phyloP scores from a whole-genome alignment of 495 filamentous ascomycete genomes.

The Xylaria curta region DNA sequence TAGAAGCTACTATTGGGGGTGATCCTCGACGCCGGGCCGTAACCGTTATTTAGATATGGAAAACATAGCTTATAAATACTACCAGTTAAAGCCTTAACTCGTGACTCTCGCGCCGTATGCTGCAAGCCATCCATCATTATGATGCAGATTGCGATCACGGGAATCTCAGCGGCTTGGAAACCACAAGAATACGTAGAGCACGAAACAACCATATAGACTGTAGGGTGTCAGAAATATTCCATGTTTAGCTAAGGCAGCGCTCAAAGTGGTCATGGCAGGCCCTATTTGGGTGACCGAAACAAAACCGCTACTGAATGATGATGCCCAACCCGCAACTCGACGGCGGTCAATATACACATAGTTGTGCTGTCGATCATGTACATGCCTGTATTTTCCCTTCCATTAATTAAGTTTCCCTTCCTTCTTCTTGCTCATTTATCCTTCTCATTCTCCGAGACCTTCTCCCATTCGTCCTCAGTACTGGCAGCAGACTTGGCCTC shows the following conservation, averaged over 20 bases:
- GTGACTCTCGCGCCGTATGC: not conserved
- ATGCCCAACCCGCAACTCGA: slow-evolving; percentile 25
- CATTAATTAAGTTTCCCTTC: slow-evolving; percentile 52
- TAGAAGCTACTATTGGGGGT: too few species aligned
- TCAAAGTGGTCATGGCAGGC: not conserved
- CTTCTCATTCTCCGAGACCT: slow-evolving; percentile 63
- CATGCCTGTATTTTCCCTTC: slow-evolving; percentile 48
- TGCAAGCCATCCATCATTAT: not conserved
- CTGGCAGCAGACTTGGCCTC: slow-evolving; percentile 55
- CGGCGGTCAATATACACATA: slow-evolving; percentile 3
- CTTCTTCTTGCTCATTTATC: slow-evolving; percentile 48
- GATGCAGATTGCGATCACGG: not conserved
- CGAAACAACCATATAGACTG: not conserved
- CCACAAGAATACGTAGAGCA: not conserved
- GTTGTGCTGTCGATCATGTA: slow-evolving; percentile 11
- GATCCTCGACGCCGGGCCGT: too few species aligned
- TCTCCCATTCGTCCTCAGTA: slow-evolving; percentile 67
- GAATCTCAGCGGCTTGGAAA: not conserved
- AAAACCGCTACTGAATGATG: slow-evolving; percentile 31
- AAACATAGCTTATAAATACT: too few species aligned
- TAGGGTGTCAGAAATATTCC: not conserved
- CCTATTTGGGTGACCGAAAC: slow-evolving; percentile 27
- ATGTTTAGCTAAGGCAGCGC: not conserved
- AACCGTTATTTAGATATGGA: too few species aligned
- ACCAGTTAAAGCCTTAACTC: not conserved